These are phyloP conservation scores for Phytophthora megakarya DNA, from an alignment of 352 stramenopile genomes.

Conservation along the genomic window DNA sequence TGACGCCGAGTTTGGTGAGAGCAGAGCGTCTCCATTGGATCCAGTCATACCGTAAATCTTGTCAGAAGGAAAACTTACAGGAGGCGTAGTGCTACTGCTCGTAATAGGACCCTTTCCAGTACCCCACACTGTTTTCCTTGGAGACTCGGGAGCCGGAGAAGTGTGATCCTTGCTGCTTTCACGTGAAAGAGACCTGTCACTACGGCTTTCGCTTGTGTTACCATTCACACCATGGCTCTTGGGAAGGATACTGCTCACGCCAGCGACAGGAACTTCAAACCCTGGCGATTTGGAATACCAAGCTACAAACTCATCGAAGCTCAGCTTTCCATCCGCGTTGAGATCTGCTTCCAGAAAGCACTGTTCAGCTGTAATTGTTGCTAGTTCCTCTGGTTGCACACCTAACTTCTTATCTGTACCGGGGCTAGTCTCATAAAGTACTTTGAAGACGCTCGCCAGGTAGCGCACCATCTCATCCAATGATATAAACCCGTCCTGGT, in stretches of 20 bases:
- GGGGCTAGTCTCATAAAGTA: slow-evolving; percentile 83
- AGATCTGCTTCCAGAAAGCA: slow-evolving; percentile 87
- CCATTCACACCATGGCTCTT: slow-evolving; percentile 22
- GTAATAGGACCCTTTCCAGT: slow-evolving; percentile 17
- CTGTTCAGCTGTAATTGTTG: slow-evolving; percentile 78
- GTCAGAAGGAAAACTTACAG: slow-evolving; percentile 42
- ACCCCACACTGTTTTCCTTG: slow-evolving; percentile 37
- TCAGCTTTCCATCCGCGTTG: slow-evolving; percentile 80
- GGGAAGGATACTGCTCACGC: slow-evolving; percentile 34
- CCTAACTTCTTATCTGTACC: slow-evolving; percentile 61
- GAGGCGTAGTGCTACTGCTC: slow-evolving; percentile 14
- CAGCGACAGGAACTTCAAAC: slow-evolving; percentile 48
- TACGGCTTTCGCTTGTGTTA: slow-evolving; percentile 18
- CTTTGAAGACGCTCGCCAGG: slow-evolving; percentile 84
- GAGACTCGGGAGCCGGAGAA: slow-evolving; percentile 30
- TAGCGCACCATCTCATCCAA: slow-evolving; percentile 91
- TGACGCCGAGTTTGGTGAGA: slow-evolving; percentile 53
- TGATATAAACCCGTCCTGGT: slow-evolving; percentile 85
- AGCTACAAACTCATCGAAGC: slow-evolving; percentile 85
- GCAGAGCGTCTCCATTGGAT: slow-evolving; percentile 43
- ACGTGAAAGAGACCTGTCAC: slow-evolving; percentile 10
- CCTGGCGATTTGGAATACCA: slow-evolving; percentile 79
- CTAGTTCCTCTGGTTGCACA: slow-evolving; percentile 73
- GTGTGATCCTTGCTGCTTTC: slow-evolving; percentile 24
- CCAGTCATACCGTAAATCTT: slow-evolving; percentile 49